phyloP scores from a whole-genome alignment of 2,329 filamentous ascomycete species.

The Cladosporium oxysporum region DNA sequence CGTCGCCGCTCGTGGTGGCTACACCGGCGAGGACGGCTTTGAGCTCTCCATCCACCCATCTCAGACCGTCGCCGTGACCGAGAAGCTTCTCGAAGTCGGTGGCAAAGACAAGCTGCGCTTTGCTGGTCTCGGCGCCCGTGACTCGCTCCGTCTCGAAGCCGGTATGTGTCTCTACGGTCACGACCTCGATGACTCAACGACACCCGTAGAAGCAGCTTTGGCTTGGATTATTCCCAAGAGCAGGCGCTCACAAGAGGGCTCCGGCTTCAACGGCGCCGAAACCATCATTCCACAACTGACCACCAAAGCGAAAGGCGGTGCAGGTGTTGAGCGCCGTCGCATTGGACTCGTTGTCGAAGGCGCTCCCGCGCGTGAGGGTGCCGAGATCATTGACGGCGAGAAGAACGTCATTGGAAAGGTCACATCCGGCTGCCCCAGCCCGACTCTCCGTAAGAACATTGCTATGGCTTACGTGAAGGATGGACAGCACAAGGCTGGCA shows the following conservation, averaged over 20 bases:
- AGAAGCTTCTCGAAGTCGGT: constrained; percentile 65
- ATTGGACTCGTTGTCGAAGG: constrained; percentile 82
- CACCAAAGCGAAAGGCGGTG: constrained; percentile 69
- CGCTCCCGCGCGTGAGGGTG: constrained; percentile 86
- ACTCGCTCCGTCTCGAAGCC: constrained; percentile 90
- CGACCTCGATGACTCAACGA: constrained; percentile 80
- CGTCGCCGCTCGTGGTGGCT: constrained; percentile 84
- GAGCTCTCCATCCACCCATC: constrained; percentile 81
- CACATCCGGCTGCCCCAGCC: constrained; percentile 88
- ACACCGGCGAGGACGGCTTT: constrained; percentile 98
- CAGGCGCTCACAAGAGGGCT: constrained; percentile 59
- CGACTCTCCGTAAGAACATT: constrained; percentile 84
- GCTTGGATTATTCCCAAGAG: constrained; percentile 84
- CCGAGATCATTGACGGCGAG: constrained; percentile 68
- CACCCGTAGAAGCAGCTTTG: constrained; percentile 66
- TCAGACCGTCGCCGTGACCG: constrained; percentile 65
- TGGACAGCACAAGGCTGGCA: constrained; percentile 80
- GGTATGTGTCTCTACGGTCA: constrained; percentile 99
- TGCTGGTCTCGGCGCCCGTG: constrained; percentile 85
- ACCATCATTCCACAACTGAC: constrained; percentile 76
- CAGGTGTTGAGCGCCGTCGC: constrained; percentile 69
- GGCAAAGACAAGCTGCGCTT: constrained; percentile 68
- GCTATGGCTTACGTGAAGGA: constrained; percentile 91
- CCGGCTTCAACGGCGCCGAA: constrained; percentile 83
- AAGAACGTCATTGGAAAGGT: constrained; percentile 72